Percentiles rank a stretch among this genome's conserved stretches.
Evolutionary conservation across 371 early-diverging fungal species (phyloP).

Genomic region (Mortierella sp.): DNA sequence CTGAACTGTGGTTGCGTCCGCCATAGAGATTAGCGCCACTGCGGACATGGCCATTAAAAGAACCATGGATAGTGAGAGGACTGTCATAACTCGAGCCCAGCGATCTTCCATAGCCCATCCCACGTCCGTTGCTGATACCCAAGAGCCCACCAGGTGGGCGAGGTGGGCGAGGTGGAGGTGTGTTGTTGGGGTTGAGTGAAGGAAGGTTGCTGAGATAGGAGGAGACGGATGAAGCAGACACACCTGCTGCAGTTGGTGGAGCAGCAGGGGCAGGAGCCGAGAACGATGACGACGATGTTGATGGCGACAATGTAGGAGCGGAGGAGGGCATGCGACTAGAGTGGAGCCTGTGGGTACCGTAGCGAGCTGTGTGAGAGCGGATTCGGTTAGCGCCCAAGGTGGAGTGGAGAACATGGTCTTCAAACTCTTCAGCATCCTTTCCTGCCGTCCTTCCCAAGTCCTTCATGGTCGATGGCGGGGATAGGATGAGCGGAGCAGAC

Average conservation of each 20-base stretch:
- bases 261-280: neutral
- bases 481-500: neutral
- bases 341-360: conserved; percentile 30
- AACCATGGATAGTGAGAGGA: conserved; percentile 31
- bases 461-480: neutral
- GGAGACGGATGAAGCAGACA: conserved; percentile 36
- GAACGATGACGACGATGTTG: conserved; percentile 20
- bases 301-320: too few species aligned
- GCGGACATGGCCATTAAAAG: conserved; percentile 51
- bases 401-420: conserved; percentile 36
- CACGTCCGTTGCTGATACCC: conserved; percentile 49
- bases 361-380: conserved; percentile 29
- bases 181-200: conserved; percentile 11
- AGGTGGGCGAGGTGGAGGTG: conserved; percentile 41
- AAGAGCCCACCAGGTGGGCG: conserved; percentile 46
- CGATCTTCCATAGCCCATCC: conserved; percentile 42
- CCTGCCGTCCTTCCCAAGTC: conserved; percentile 15
- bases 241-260: conserved; percentile 13
- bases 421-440: conserved; percentile 22
- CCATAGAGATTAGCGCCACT: conserved; percentile 48
- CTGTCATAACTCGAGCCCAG: conserved; percentile 47
- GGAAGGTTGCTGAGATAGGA: conserved; percentile 43
- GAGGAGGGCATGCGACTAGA: neutral
- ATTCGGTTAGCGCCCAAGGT: conserved; percentile 42
- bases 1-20: conserved; percentile 34